A percentile compares a stretch with the other conserved stretches of the same genome.
Conservation (phyloP, 805 yeast genomes). For the Candida broadrunensis region DNA sequence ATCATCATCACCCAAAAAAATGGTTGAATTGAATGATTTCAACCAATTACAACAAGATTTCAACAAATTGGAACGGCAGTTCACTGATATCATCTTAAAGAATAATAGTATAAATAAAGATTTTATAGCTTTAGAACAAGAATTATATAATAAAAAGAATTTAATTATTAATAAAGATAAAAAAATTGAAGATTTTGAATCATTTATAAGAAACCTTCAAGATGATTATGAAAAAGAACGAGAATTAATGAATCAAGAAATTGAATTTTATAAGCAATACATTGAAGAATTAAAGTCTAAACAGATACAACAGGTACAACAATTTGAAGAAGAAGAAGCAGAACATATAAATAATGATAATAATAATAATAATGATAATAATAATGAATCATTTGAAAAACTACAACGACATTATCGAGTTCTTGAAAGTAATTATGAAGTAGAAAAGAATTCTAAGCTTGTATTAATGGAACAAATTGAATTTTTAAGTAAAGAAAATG, state of each 20-base stretch:
- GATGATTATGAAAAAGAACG: conserved; percentile 24
- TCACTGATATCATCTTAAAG: conserved; percentile 30
- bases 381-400: conserved; percentile 10
- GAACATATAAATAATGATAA: neutral
- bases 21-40: neutral
- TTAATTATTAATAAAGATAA: conserved; percentile 25
- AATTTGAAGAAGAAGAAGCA: too few species aligned
- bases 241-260: conserved; percentile 27
- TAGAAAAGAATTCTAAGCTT: conserved; percentile 51
- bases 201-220: conserved; percentile 22
- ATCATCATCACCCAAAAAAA: neutral
- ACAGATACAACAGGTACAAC: conserved; percentile 4
- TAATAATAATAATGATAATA: neutral
- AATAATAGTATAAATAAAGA: conserved; percentile 23
- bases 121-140: conserved; percentile 28
- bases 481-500: conserved; percentile 37
- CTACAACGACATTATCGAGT: conserved; percentile 35
- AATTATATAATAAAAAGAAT: conserved; percentile 20
- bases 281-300: conserved; percentile 29
- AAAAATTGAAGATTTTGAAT: conserved; percentile 24
- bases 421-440: conserved; percentile 48
- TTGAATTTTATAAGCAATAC: conserved; percentile 28
- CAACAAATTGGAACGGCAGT: conserved; percentile 13
- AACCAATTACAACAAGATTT: neutral
- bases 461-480: conserved; percentile 56